Percentiles rank a stretch among this genome's conserved stretches.
Evolutionary conservation across 441 rosid genomes (phyloP).

Genomic region (Populus hybrid): DNA sequence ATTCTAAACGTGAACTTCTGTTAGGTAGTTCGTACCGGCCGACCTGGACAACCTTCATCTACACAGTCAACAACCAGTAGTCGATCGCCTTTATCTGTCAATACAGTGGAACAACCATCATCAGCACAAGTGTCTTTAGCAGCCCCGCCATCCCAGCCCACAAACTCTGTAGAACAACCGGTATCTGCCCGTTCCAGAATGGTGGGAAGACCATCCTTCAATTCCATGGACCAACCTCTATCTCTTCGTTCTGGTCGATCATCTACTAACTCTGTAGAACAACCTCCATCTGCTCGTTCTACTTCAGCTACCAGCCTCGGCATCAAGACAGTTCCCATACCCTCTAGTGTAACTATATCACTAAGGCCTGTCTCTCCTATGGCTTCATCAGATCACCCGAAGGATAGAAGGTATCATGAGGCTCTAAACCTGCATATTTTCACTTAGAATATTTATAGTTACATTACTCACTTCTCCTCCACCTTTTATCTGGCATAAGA

Average conservation of each 20-base stretch:
- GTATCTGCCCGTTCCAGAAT: slow-evolving; percentile 8
- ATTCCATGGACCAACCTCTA: slow-evolving; percentile 1
- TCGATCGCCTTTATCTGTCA: slow-evolving; percentile 30
- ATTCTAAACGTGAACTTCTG: neutral
- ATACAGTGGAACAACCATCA: slow-evolving; percentile 12
- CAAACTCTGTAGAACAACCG: slow-evolving; percentile 5
- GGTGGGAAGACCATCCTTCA: neutral
- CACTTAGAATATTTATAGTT: slow-evolving; percentile 2
- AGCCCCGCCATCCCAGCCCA: slow-evolving; percentile 2
- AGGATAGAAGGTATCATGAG: slow-evolving; percentile 58
- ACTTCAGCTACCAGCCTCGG: slow-evolving; percentile 38
- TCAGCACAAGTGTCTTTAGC: neutral
- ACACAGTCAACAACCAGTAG: slow-evolving; percentile 40
- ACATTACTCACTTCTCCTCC: neutral
- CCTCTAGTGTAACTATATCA: slow-evolving; percentile 51
- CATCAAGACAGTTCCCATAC: slow-evolving; percentile 45
- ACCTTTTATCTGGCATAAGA: slow-evolving; percentile 1
- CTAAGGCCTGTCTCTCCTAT: slow-evolving; percentile 52
- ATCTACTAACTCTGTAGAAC: slow-evolving; percentile 41
- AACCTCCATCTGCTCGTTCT: slow-evolving; percentile 49
- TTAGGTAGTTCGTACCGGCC: slow-evolving; percentile 55
- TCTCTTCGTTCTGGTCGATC: slow-evolving; percentile 6
- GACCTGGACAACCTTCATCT: slow-evolving; percentile 45
- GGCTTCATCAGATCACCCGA: slow-evolving; percentile 38
- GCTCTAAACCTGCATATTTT: neutral